Evolutionary conservation across 805 yeast species (phyloP).

Genomic region (Hanseniaspora occidentalis): DNA sequence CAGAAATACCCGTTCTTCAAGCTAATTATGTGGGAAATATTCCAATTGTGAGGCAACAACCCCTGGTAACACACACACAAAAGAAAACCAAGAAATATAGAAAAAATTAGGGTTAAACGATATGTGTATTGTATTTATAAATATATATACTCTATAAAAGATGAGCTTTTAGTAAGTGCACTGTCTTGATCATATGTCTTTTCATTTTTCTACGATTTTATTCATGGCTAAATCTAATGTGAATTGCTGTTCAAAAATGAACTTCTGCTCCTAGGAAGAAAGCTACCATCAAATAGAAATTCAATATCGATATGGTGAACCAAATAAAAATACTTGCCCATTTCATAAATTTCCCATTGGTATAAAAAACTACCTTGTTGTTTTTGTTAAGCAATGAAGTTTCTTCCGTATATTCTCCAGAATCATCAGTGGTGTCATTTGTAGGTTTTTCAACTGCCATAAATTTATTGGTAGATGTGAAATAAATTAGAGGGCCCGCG

Average conservation of each 20-base stretch:
- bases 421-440: slow-evolving; percentile 5
- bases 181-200: not conserved
- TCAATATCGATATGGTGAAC: slow-evolving; percentile 58
- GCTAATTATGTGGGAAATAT: slow-evolving; percentile 67
- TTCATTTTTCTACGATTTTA: not conserved
- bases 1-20: slow-evolving; percentile 53
- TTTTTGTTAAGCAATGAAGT: slow-evolving; percentile 14
- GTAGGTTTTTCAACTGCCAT: slow-evolving; percentile 47
- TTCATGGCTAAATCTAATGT: not conserved
- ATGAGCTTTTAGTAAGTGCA: too few relatives aligned
- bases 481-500: slow-evolving; percentile 75
- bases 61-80: not conserved
- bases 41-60: slow-evolving; percentile 39
- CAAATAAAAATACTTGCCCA: slow-evolving; percentile 48
- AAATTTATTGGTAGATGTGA: slow-evolving; percentile 55
- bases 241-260: slow-evolving; percentile 25
- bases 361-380: slow-evolving; percentile 41
- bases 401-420: slow-evolving; percentile 18
- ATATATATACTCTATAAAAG: not conserved
- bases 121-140: slow-evolving; percentile 2
- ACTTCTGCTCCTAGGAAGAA: slow-evolving; percentile 39
- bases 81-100: slow-evolving; percentile 1
- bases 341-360: slow-evolving; percentile 48
- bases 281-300: slow-evolving; percentile 51
- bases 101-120: not conserved